Conservation (phyloP, 805 yeast genomes). For the Starmerella vaccinii region DNA sequence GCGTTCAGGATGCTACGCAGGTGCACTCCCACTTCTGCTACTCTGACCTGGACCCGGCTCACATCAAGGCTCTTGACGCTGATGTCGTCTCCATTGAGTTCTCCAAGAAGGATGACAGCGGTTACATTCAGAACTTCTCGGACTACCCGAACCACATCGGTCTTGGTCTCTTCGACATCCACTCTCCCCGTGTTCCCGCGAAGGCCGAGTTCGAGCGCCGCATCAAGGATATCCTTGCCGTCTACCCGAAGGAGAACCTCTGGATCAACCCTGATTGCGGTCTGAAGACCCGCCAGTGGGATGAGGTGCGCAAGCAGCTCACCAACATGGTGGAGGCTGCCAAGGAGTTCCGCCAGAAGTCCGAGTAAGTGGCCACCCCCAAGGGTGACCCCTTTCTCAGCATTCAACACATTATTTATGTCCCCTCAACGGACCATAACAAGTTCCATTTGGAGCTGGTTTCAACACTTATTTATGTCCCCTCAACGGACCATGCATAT, state of each 20-base stretch:
- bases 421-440: constrained; percentile 5
- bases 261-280: constrained; percentile 99
- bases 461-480: constrained; percentile 26
- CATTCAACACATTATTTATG: background rate
- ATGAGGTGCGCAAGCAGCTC: constrained; percentile 87
- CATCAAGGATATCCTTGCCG: constrained; percentile 88
- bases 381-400: background rate
- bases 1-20: constrained; percentile 90
- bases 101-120: constrained; percentile 99
- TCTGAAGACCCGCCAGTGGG: constrained; percentile 99
- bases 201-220: constrained; percentile 91
- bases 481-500: constrained; percentile 27
- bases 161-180: constrained; percentile 97
- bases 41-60: constrained; percentile 99
- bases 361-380: constrained; percentile 23
- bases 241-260: constrained; percentile 94
- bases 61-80: constrained; percentile 98
- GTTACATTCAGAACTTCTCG: constrained; percentile 94
- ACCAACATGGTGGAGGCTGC: constrained; percentile 99
- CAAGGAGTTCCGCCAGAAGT: constrained; percentile 75
- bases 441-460: constrained; percentile 10
- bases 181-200: constrained; percentile 99
- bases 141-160: constrained; percentile 99
- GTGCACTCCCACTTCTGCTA: constrained; percentile 99
- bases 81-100: constrained; percentile 98